Conservation (phyloP, 257 asterid genomes). For the Vinca minor region DNA sequence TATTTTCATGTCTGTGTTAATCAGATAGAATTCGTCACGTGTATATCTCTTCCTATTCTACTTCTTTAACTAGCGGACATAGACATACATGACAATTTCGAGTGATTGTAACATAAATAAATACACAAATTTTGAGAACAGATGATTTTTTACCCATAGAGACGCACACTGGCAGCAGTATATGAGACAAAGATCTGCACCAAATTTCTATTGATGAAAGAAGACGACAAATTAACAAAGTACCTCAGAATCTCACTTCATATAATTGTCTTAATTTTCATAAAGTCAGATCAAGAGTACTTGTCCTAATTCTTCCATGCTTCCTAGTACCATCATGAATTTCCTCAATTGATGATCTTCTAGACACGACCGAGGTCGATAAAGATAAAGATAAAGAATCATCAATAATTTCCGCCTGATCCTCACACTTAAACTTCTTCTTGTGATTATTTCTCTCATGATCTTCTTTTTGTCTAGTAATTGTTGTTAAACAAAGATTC, state of each 20-base stretch:
- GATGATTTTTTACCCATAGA: too few relatives aligned
- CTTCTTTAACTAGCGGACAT: too few relatives aligned
- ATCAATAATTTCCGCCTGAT: constrained; percentile 16
- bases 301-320: constrained; percentile 22
- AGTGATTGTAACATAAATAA: too few relatives aligned
- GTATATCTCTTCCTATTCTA: too few relatives aligned
- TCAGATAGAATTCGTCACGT: too few relatives aligned
- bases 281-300: constrained; percentile 66
- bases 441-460: constrained; percentile 8
- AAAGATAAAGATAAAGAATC: constrained; percentile 51
- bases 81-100: too few relatives aligned
- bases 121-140: too few relatives aligned
- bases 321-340: constrained; percentile 5
- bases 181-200: constrained; percentile 28
- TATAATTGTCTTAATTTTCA: too few relatives aligned
- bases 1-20: too few relatives aligned
- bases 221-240: constrained; percentile 30
- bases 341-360: constrained; percentile 15
- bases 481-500: constrained; percentile 45
- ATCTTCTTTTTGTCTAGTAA: background rate
- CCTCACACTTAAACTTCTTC: constrained; percentile 20
- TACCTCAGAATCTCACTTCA: constrained; percentile 74
- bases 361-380: constrained; percentile 28
- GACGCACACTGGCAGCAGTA: constrained; percentile 7
- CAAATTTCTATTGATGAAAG: constrained; percentile 7